Conservation (phyloP, 495 filamentous ascomycete genomes). For the Cudoniella acicularis region DNA sequence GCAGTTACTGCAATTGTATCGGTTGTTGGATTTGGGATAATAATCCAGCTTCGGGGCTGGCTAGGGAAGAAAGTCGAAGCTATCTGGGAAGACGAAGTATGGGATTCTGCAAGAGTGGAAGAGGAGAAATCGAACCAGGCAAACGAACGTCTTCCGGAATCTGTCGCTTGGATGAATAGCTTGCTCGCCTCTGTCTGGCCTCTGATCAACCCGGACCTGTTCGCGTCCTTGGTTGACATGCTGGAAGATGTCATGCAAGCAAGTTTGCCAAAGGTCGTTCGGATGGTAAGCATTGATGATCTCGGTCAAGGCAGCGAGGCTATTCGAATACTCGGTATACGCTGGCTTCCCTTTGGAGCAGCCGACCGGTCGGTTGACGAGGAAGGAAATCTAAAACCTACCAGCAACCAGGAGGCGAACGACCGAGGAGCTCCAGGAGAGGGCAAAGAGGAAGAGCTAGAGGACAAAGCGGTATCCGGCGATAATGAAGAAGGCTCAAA, state of each 20-base stretch:
- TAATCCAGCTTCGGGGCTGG: conserved; percentile 48
- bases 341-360: conserved; percentile 64
- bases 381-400: conserved; percentile 46
- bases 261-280: conserved; percentile 56
- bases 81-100: conserved; percentile 59
- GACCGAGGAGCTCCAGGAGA: conserved; percentile 48
- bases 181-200: conserved; percentile 62
- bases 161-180: conserved; percentile 63
- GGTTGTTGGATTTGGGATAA: conserved; percentile 30
- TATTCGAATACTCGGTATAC: conserved; percentile 58
- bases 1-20: conserved; percentile 26
- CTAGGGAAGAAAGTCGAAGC: conserved; percentile 45
- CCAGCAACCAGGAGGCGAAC: conserved; percentile 32
- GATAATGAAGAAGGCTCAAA: conserved; percentile 29
- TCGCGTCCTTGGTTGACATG: conserved; percentile 58
- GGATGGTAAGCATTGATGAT: conserved; percentile 67
- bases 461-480: conserved; percentile 29
- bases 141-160: conserved; percentile 49
- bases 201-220: conserved; percentile 67
- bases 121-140: conserved; percentile 35
- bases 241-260: conserved; percentile 74
- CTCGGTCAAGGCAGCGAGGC: conserved; percentile 66
- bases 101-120: conserved; percentile 51
- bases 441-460: conserved; percentile 27
- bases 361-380: conserved; percentile 53